Evolutionary conservation across 2,329 filamentous ascomycete genomes (phyloP).

Genomic region (Madurella mycetomatis): DNA sequence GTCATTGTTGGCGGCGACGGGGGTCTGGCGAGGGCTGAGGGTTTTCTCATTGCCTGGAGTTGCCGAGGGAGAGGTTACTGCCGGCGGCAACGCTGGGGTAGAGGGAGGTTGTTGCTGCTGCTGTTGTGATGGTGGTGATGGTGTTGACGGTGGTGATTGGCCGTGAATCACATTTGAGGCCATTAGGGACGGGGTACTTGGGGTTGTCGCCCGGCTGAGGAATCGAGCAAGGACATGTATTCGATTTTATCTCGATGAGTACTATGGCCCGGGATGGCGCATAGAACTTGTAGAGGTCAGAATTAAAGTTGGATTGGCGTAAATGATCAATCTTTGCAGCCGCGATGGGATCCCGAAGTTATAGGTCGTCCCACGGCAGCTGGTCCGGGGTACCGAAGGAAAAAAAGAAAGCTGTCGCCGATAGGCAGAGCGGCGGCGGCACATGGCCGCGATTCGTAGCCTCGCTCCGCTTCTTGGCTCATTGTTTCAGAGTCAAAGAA

Average conservation of each 20-base stretch:
- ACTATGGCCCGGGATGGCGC: too few relatives aligned
- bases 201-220: neutral
- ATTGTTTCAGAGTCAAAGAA: slow-evolving; percentile 10
- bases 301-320: too few relatives aligned
- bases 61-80: neutral
- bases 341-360: neutral
- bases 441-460: neutral
- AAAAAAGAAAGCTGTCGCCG: neutral
- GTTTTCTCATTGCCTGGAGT: neutral
- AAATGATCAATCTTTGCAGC: too few relatives aligned
- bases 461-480: slow-evolving; percentile 4
- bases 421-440: neutral
- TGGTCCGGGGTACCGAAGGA: neutral
- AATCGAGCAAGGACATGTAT: too few relatives aligned
- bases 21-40: too few relatives aligned
- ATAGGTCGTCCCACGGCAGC: neutral
- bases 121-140: neutral
- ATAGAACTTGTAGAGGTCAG: too few relatives aligned
- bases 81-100: neutral
- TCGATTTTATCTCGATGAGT: too few relatives aligned
- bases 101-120: neutral
- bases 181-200: neutral
- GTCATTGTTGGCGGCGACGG: neutral
- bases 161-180: neutral
- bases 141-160: neutral